Conservation (phyloP, 1,284 basidiomycete genomes). For the Ceratorhiza oryzae-sativae region DNA sequence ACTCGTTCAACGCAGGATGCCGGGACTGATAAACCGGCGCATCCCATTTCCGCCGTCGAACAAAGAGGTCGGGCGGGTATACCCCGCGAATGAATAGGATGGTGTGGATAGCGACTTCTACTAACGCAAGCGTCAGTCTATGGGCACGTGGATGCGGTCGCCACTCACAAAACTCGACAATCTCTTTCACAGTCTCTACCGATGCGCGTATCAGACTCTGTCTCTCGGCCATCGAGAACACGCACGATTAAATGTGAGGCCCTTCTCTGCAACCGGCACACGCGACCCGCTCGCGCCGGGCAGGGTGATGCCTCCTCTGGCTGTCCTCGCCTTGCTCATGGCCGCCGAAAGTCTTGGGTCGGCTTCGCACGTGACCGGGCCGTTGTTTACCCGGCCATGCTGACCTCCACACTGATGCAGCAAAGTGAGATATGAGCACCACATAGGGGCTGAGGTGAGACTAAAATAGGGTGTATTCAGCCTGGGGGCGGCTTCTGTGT, state of each 20-base stretch:
- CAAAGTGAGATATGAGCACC: background rate
- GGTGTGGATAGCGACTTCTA: constrained; percentile 92
- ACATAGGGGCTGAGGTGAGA: constrained; percentile 14
- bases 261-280: background rate
- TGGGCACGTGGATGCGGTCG: background rate
- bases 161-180: constrained; percentile 34
- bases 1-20: constrained; percentile 85
- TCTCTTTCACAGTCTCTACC: constrained; percentile 28
- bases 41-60: constrained; percentile 85
- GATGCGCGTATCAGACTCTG: background rate
- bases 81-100: constrained; percentile 89
- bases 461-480: background rate
- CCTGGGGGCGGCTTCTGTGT: background rate
- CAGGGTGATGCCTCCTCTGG: background rate
- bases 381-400: too few species aligned
- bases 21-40: constrained; percentile 91
- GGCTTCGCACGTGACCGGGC: constrained; percentile 12
- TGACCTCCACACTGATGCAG: constrained; percentile 12
- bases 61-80: constrained; percentile 88
- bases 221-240: background rate
- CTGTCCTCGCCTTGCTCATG: background rate
- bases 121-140: constrained; percentile 53
- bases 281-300: background rate
- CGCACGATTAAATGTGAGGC: constrained; percentile 31
- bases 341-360: background rate